These are phyloP conservation scores for Brettanomyces nanus DNA, from an alignment of 805 yeast species.

Conservation along the genomic window DNA sequence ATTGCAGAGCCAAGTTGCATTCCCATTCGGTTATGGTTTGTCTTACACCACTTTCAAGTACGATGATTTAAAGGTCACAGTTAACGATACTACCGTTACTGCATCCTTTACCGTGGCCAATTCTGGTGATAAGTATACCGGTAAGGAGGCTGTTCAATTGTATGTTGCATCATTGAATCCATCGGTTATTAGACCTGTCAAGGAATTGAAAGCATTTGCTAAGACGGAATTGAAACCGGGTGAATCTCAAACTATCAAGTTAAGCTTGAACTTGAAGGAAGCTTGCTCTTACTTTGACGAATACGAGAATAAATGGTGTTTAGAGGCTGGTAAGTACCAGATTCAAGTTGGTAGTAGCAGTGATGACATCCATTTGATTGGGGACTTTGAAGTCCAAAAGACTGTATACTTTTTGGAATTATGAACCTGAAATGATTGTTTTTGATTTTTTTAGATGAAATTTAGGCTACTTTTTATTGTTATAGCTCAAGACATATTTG, in stretches of 20 bases:
- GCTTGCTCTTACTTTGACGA: conserved; percentile 49
- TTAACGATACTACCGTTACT: conserved; percentile 9
- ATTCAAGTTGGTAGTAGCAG: conserved; percentile 35
- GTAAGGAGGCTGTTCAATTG: conserved; percentile 49
- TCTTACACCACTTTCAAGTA: conserved; percentile 48
- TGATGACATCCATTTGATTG: background rate
- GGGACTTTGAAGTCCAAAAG: background rate
- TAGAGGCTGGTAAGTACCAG: conserved; percentile 42
- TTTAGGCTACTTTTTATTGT: too few relatives aligned
- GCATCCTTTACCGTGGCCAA: conserved; percentile 37
- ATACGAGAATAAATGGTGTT: conserved; percentile 39
- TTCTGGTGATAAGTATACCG: conserved; percentile 32
- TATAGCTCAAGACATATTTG: too few relatives aligned
- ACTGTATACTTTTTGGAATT: too few relatives aligned
- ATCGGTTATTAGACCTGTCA: conserved; percentile 36
- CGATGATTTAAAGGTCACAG: conserved; percentile 30
- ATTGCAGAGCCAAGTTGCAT: conserved; percentile 36
- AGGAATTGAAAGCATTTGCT: conserved; percentile 52
- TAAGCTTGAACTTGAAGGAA: conserved; percentile 37
- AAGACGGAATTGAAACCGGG: conserved; percentile 42
- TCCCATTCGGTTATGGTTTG: conserved; percentile 57
- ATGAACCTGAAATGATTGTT: too few relatives aligned
- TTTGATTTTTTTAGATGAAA: too few relatives aligned
- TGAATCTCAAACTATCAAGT: conserved; percentile 28
- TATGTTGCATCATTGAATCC: conserved; percentile 33